Evolutionary conservation across 2,329 filamentous ascomycete genomes (phyloP), one percentile per base, ranked within the genome.

Genomic region (Purpureocillium lavendulum): DNA sequence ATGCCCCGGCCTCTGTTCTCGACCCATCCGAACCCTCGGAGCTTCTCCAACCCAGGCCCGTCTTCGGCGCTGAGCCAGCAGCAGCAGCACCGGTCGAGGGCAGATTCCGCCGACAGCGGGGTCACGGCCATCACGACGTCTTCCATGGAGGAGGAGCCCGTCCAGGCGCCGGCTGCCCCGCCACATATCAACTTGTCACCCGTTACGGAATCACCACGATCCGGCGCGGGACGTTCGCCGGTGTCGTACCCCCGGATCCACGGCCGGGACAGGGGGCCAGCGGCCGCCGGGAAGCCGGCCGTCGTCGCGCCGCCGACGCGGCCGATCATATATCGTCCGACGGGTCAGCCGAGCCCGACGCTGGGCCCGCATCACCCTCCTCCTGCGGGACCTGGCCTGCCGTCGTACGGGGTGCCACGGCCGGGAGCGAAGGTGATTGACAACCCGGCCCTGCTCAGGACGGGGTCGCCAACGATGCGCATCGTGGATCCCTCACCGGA

Each of bases 141-240:
- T 4, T 54, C 58, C 4, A 30, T 30, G 29, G 52, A 55, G 3
- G 51, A 50, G 14, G 45, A 42, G 10, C 40, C 47, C n/a, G 48
- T 46, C 13, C 41, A 44, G 4, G 38, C 48, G 7, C 44, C 48
- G 1, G 46, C 45, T 14, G 44, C 48, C 8, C 46, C 51, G 17
- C 41, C 40, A 36, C 55, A 43, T 38, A 53, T 44, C 40, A 62
- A 58, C 33, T 58, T 75, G 4, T 71, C 71, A 0, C 71, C 71
- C 1, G 70, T 75, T 6, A 57, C 57, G 11, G 71, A 75, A 48
- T 71, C 67, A 1, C 69, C 68, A 3, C 52, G 53, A 12, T 55
- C 58, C 7, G 47, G 39, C 32, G 48, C 49, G 28, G 51, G 58
- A 16, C 54, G 54, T 13, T 58, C 61, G 28, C 58, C 59, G 12